Evolutionary conservation across 371 early-diverging fungal genomes (phyloP).

Genomic region (Catenaria anguillulae): DNA sequence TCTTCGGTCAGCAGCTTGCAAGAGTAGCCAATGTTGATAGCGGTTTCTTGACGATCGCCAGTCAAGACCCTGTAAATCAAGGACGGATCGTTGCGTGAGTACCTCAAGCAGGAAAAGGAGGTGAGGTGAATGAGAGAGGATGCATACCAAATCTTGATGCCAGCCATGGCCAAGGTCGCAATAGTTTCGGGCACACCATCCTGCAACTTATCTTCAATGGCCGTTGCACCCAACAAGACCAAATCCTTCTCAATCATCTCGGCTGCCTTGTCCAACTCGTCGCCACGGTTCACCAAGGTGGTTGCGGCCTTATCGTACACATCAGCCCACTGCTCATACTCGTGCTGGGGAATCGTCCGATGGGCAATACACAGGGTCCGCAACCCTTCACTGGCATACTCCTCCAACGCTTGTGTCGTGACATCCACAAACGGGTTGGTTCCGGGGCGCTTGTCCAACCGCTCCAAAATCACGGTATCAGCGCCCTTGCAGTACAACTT

Average conservation of each 20-base stretch:
- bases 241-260: conserved; percentile 88
- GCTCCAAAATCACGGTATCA: conserved; percentile 93
- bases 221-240: conserved; percentile 87
- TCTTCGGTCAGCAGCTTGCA: conserved; percentile 76
- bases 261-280: conserved; percentile 76
- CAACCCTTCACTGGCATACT: conserved; percentile 78
- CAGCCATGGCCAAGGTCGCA: conserved; percentile 76
- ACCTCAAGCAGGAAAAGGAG: too few species aligned
- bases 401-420: conserved; percentile 19
- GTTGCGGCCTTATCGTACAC: conserved; percentile 78
- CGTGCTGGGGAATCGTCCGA: conserved; percentile 73
- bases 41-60: conserved; percentile 86
- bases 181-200: conserved; percentile 97
- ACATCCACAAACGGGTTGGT: conserved; percentile 2
- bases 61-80: too few species aligned
- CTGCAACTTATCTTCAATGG: conserved; percentile 97
- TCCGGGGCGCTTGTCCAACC: conserved; percentile 40
- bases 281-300: conserved; percentile 69
- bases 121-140: too few species aligned
- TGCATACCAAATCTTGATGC: conserved; percentile 41
- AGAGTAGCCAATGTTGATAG: conserved; percentile 82
- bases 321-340: conserved; percentile 69
- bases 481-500: conserved; percentile 96
- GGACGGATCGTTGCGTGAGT: too few species aligned
- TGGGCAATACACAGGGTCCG: conserved; percentile 88